Percentiles rank a stretch among this genome's conserved stretches.
These are phyloP conservation scores for Phytopythium boreale DNA, from an alignment of 352 stramenopile genomes.

Conservation along the genomic window DNA sequence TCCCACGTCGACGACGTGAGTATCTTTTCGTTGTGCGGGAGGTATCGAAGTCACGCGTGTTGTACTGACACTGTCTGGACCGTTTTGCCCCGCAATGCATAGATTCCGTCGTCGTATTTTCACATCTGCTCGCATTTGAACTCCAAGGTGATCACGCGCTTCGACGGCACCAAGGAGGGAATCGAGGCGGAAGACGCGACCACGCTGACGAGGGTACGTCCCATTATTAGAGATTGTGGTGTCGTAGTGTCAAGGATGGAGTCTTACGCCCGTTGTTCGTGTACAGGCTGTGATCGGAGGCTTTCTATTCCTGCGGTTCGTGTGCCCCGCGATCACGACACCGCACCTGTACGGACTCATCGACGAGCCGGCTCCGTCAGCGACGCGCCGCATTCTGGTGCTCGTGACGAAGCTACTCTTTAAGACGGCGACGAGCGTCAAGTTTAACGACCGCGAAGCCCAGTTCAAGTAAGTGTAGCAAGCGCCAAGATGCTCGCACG, in stretches of 20 bases:
- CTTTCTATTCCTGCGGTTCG: slow-evolving; percentile 87
- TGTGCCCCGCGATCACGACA: slow-evolving; percentile 86
- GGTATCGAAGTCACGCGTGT: neutral
- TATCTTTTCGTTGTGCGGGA: neutral
- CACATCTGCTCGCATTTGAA: slow-evolving; percentile 80
- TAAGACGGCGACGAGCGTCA: slow-evolving; percentile 84
- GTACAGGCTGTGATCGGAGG: slow-evolving; percentile 78
- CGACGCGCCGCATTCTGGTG: slow-evolving; percentile 82
- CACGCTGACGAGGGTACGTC: slow-evolving; percentile 49
- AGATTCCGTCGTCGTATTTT: slow-evolving; percentile 73
- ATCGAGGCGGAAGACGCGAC: slow-evolving; percentile 53
- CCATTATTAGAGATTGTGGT: too few relatives aligned
- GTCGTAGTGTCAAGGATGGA: neutral
- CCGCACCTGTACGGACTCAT: slow-evolving; percentile 81
- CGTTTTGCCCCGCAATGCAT: neutral
- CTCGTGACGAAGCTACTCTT: slow-evolving; percentile 88
- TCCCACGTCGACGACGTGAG: slow-evolving; percentile 47
- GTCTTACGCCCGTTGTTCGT: neutral
- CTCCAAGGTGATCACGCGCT: slow-evolving; percentile 65
- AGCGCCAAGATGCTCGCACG: neutral
- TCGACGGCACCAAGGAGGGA: slow-evolving; percentile 57
- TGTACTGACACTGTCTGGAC: neutral
- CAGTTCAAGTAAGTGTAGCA: slow-evolving; percentile 59
- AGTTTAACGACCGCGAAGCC: slow-evolving; percentile 81
- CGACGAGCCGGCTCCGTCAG: slow-evolving; percentile 60